A percentile compares a stretch with the other conserved stretches of the same genome.
Conservation (phyloP, 1,139 yeast species). For the Pichia kudriavzevii region DNA sequence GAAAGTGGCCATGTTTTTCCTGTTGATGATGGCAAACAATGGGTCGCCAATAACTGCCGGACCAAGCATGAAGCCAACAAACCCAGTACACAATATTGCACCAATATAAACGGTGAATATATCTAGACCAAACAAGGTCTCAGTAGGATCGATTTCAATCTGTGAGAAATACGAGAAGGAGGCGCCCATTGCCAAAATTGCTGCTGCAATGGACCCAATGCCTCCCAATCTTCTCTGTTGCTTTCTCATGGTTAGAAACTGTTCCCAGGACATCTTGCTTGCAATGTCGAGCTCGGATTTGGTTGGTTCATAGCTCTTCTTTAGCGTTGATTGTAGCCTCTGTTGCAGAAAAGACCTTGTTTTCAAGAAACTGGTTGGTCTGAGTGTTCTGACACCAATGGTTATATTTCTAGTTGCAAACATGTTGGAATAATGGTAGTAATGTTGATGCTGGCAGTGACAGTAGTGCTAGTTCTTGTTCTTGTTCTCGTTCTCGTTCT, state of each 20-base stretch:
- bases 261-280: slow-evolving; percentile 54
- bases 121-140: slow-evolving; percentile 73
- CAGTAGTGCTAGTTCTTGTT: too few relatives aligned
- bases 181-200: slow-evolving; percentile 55
- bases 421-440: slow-evolving; percentile 2
- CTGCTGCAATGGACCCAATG: slow-evolving; percentile 57
- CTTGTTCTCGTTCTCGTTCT: too few relatives aligned
- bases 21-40: slow-evolving; percentile 52
- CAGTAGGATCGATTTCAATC: slow-evolving; percentile 76
- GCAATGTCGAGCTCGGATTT: slow-evolving; percentile 20
- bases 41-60: slow-evolving; percentile 67
- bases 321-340: slow-evolving; percentile 15
- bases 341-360: slow-evolving; percentile 2
- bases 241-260: slow-evolving; percentile 69
- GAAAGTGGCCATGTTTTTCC: slow-evolving; percentile 39
- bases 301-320: slow-evolving; percentile 7
- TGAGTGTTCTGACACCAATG: slow-evolving; percentile 9
- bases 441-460: too few relatives aligned
- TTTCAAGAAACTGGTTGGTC: slow-evolving; percentile 7
- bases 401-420: slow-evolving; percentile 10
- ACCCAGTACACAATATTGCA: slow-evolving; percentile 60
- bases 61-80: slow-evolving; percentile 74
- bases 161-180: slow-evolving; percentile 77
- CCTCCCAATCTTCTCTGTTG: slow-evolving; percentile 66
- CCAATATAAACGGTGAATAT: slow-evolving; percentile 72